Conservation (phyloP, 352 stramenopile genomes). For the Globisporangium rhizosaccharum region DNA sequence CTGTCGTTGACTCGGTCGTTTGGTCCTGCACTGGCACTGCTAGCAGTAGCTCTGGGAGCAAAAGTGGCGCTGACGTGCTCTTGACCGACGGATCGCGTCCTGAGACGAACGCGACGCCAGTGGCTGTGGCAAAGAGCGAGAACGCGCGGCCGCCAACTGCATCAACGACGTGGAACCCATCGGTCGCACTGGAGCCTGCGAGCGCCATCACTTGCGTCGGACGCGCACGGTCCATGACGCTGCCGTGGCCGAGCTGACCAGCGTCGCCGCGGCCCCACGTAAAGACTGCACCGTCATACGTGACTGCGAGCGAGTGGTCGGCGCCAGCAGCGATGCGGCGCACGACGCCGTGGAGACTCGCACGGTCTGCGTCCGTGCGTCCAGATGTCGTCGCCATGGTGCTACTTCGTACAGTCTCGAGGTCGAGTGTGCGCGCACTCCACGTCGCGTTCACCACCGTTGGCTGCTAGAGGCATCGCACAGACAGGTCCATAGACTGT, state of each 20-base stretch:
- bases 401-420: constrained; percentile 14
- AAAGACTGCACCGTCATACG: constrained; percentile 47
- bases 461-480: constrained; percentile 29
- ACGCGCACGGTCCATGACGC: constrained; percentile 47
- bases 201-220: constrained; percentile 61
- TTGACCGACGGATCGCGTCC: constrained; percentile 29
- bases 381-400: constrained; percentile 6
- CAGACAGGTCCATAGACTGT: not conserved
- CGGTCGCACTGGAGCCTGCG: constrained; percentile 4
- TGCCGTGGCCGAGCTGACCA: constrained; percentile 63
- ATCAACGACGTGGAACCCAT: constrained; percentile 18
- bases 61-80: constrained; percentile 6
- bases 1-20: too few species aligned
- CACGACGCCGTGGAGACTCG: constrained; percentile 24
- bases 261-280: constrained; percentile 63
- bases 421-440: constrained; percentile 34
- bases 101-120: constrained; percentile 27
- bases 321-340: constrained; percentile 56
- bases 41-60: constrained; percentile 20
- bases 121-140: constrained; percentile 31
- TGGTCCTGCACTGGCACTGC: too few species aligned
- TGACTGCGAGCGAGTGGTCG: constrained; percentile 60
- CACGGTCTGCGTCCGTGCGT: constrained; percentile 17
- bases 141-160: constrained; percentile 32
- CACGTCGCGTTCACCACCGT: constrained; percentile 29